Base-by-base conservation (phyloP, 345 rosid genomes). In the Eucalyptus sideroxylon region DNA sequence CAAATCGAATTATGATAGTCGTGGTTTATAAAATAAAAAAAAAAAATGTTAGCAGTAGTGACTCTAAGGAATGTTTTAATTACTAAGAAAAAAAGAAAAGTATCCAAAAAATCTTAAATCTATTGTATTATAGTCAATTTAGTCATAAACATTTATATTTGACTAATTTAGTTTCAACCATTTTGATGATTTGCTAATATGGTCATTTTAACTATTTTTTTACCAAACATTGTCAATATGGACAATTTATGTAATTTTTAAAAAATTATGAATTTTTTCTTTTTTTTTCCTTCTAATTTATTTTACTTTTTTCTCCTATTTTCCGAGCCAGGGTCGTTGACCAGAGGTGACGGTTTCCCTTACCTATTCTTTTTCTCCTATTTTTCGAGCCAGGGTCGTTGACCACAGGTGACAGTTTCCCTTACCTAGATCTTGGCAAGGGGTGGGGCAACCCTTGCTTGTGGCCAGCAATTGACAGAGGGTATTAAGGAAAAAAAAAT, bases 321-420 rank as follows among this genome's bases (percentile, higher is more conserved):
- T 65, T 13, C 1, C 0, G 0, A 53, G 59, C 59, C 2, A 24
- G 6, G 13, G 44, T 34, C 4, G 4, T 3, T 9, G 13, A 37
- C 24, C 44, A 69, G 0, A 31, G 1, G 80, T 4, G 40, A 69
- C 1, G 13, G 40, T 16, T 1, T 2, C 40, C 21, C 40, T 4
- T 67, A 16, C 19, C 11, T 7, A 67, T 42, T 42, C 44, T n/a
- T 30, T 14, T 65, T 65, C 1, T 12, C 31, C 15, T 59, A 62
- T 62, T 62, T 62, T 13, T 1, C 0, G 1, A 53, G 56, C 56
- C 0, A 23, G 12, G 6, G 42, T 34, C 4, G 2, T 3, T 8
- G 12, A 34, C 56, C 42, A 69, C 4, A 31, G 1, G 80, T 4
- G 40, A 67, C 2, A 4, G 21, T n/a, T 1, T 2, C 40, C 40